A percentile compares a stretch with the other conserved stretches of the same genome.
These are phyloP conservation scores for Bryoerythrophyllum caledonicum DNA, from an alignment of 225 moss, liverwort and hornwort species.

Conservation along the genomic window DNA sequence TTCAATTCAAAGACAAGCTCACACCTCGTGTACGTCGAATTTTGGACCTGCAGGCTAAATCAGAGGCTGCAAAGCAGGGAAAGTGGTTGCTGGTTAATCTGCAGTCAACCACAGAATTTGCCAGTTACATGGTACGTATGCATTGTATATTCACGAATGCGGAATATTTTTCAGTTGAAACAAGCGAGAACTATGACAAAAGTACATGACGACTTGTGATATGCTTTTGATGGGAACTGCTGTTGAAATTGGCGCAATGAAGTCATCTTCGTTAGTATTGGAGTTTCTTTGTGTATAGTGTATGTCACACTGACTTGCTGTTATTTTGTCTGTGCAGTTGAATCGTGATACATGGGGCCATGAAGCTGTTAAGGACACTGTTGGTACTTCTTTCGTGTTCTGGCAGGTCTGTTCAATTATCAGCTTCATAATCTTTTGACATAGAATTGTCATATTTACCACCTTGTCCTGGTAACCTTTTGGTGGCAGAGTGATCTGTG, in stretches of 20 bases:
- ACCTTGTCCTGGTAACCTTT: conserved; percentile 1
- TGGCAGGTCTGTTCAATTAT: conserved; percentile 79
- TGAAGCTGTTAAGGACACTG: conserved; percentile 98
- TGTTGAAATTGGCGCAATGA: background rate
- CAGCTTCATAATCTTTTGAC: conserved; percentile 2
- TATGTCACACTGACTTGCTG: conserved; percentile 15
- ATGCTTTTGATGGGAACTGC: conserved; percentile 17
- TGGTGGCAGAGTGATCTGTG: background rate
- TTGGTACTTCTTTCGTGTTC: conserved; percentile 96
- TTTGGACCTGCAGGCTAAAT: conserved; percentile 71
- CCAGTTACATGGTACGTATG: conserved; percentile 77
- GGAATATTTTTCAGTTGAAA: background rate
- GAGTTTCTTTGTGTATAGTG: background rate
- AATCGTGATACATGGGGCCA: conserved; percentile 99
- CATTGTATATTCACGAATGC: conserved; percentile 15
- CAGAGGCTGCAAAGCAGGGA: conserved; percentile 87
- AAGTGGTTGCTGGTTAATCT: conserved; percentile 97
- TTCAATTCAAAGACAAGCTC: background rate
- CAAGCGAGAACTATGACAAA: background rate
- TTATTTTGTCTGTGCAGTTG: conserved; percentile 57
- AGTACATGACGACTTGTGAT: background rate
- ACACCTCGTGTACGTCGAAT: conserved; percentile 6
- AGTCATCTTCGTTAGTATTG: background rate
- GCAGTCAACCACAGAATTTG: conserved; percentile 94
- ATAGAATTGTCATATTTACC: background rate